A percentile compares a stretch with the other conserved stretches of the same genome.
phyloP scores from a whole-genome alignment of 371 early-diverging fungal species.

The Mucor piriformis region DNA sequence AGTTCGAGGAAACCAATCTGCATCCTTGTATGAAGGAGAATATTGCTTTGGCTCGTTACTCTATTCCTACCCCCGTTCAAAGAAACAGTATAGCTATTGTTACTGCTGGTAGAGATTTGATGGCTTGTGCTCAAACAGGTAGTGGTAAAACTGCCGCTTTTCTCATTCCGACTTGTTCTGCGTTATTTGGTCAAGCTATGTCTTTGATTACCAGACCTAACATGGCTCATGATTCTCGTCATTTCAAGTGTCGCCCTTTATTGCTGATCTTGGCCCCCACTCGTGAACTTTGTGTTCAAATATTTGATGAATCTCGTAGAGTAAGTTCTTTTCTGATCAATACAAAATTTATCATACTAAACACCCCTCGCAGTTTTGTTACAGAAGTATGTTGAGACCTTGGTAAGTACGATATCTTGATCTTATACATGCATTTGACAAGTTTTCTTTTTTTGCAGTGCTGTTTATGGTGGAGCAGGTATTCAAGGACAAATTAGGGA shows the following conservation, averaged over 20 bases:
- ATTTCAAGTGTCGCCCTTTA: conserved; percentile 36
- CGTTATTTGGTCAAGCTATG: conserved; percentile 37
- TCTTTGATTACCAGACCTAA: conserved; percentile 32
- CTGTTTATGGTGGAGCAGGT: conserved; percentile 93
- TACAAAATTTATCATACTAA: neutral
- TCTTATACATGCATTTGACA: neutral
- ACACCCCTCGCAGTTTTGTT: conserved; percentile 32
- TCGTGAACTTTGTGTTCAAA: conserved; percentile 50
- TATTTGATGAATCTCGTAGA: conserved; percentile 50
- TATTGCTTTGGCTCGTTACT: conserved; percentile 57
- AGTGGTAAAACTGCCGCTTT: conserved; percentile 81
- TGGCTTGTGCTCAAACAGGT: conserved; percentile 85
- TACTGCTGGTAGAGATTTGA: conserved; percentile 65
- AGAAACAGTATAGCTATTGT: conserved; percentile 72
- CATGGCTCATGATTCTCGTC: conserved; percentile 25
- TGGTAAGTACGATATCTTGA: conserved; percentile 34
- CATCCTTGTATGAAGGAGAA: conserved; percentile 61
- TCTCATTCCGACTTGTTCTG: conserved; percentile 61
- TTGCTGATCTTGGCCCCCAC: conserved; percentile 51
- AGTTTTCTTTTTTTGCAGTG: conserved; percentile 35
- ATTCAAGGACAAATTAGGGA: conserved; percentile 82
- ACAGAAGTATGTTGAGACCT: conserved; percentile 50
- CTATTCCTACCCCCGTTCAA: conserved; percentile 74
- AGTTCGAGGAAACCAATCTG: conserved; percentile 55
- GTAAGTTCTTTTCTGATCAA: conserved; percentile 21